Evolutionary conservation across 768 basidiomycete genomes (phyloP).

Genomic region (Gloeopeniophorella convolvens): DNA sequence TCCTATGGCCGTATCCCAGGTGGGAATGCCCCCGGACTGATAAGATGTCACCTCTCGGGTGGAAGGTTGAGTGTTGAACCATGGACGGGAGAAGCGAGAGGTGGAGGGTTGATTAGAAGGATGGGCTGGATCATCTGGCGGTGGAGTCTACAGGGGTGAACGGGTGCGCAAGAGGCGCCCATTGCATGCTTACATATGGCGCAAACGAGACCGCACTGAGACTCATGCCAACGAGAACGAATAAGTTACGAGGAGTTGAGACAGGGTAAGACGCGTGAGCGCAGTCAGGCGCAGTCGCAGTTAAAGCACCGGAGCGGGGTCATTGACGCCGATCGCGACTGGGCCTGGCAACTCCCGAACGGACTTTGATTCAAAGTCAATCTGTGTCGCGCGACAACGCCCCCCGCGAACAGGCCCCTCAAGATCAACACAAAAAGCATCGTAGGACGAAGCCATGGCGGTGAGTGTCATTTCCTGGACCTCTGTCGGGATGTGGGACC

Average conservation of each 20-base stretch:
- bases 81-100: constrained; percentile 35
- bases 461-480: constrained; percentile 19
- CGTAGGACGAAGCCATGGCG: constrained; percentile 23
- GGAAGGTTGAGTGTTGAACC: constrained; percentile 41
- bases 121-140: constrained; percentile 47
- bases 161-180: constrained; percentile 4
- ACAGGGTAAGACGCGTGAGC: neutral
- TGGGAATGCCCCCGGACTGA: constrained; percentile 62
- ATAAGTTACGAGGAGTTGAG: neutral
- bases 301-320: neutral
- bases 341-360: constrained; percentile 39
- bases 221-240: constrained; percentile 25
- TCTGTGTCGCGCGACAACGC: constrained; percentile 1
- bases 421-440: constrained; percentile 19
- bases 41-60: constrained; percentile 42
- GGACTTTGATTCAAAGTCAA: constrained; percentile 25
- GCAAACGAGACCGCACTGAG: constrained; percentile 50
- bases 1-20: constrained; percentile 41
- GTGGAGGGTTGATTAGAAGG: constrained; percentile 23
- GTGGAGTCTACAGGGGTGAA: constrained; percentile 39
- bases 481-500: neutral
- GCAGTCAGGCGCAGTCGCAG: neutral
- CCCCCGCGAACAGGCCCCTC: constrained; percentile 21
- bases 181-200: constrained; percentile 43
- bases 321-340: neutral